These are phyloP conservation scores for Cyberlindnera petersonii DNA, from an alignment of 805 yeast genomes.

Conservation along the genomic window DNA sequence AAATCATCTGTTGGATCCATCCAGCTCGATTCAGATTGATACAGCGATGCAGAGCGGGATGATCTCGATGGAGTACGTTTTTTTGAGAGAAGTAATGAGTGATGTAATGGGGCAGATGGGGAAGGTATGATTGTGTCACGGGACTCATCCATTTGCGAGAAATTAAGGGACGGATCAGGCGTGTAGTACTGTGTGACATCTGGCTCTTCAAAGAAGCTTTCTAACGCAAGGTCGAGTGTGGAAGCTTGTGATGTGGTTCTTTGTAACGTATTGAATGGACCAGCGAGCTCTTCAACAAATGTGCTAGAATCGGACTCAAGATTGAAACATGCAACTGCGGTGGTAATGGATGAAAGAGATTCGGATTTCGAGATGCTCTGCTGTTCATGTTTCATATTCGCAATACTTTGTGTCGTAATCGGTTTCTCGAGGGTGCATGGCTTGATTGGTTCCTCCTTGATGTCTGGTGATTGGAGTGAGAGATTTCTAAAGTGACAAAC, in stretches of 20 bases:
- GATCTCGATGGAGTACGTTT: slow-evolving; percentile 13
- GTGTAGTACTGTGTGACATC: slow-evolving; percentile 19
- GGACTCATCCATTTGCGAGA: slow-evolving; percentile 4
- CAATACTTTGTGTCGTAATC: too few species aligned
- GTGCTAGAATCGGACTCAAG: slow-evolving; percentile 33
- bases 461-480: slow-evolving; percentile 13
- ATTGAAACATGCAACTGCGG: slow-evolving; percentile 35
- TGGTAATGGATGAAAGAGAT: slow-evolving; percentile 30
- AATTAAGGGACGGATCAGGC: slow-evolving; percentile 12
- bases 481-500: slow-evolving; percentile 43
- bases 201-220: slow-evolving; percentile 19
- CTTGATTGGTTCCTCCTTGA: slow-evolving; percentile 1
- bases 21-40: slow-evolving; percentile 46
- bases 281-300: slow-evolving; percentile 33
- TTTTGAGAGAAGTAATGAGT: neutral
- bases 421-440: too few species aligned
- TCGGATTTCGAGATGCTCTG: too few species aligned
- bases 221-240: slow-evolving; percentile 24
- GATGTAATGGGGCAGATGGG: slow-evolving; percentile 2
- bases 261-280: slow-evolving; percentile 3
- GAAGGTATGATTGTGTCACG: slow-evolving; percentile 8
- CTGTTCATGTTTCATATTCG: too few species aligned
- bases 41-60: slow-evolving; percentile 27
- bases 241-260: slow-evolving; percentile 17
- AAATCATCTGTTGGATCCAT: slow-evolving; percentile 41